Evolutionary conservation across 2,329 filamentous ascomycete genomes (phyloP).

Genomic region (Pseudogymnoascus pannorum): DNA sequence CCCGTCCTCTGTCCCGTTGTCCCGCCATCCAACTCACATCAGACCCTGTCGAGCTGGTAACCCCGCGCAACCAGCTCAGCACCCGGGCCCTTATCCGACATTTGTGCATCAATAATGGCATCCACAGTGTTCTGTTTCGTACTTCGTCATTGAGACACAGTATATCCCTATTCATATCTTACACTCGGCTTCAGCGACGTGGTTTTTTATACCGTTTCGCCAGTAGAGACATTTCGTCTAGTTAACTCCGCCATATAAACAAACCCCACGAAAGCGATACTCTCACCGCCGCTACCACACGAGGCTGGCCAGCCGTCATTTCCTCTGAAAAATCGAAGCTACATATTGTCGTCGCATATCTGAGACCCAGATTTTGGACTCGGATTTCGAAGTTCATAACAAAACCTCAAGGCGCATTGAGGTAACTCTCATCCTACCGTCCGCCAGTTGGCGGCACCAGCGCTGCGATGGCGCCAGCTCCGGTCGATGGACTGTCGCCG

Average conservation of each 20-base stretch:
- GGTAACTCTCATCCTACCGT: neutral
- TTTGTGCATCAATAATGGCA: constrained; percentile 8
- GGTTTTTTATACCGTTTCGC: neutral
- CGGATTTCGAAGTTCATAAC: neutral
- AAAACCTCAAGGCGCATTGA: neutral
- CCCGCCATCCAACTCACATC: constrained; percentile 2
- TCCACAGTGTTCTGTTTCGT: constrained; percentile 6
- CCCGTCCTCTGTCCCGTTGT: constrained; percentile 6
- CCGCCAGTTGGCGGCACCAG: constrained; percentile 6
- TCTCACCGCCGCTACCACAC: constrained; percentile 3
- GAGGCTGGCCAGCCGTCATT: neutral
- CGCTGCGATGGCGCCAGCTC: constrained; percentile 15
- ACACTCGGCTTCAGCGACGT: neutral
- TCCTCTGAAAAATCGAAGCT: neutral
- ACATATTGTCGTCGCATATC: neutral
- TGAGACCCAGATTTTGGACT: neutral
- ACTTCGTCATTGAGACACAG: constrained; percentile 6
- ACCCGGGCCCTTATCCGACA: constrained; percentile 2
- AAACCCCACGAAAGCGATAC: neutral
- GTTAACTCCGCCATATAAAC: neutral
- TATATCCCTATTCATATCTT: constrained; percentile 3
- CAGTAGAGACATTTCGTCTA: neutral
- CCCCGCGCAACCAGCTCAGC: constrained; percentile 9
- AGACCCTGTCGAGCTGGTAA: neutral
- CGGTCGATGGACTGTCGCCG: constrained; percentile 33